Evolutionary conservation across 768 basidiomycete species (phyloP), one percentile per base, ranked within the genome.

Genomic region (Termitomyces sp.): DNA sequence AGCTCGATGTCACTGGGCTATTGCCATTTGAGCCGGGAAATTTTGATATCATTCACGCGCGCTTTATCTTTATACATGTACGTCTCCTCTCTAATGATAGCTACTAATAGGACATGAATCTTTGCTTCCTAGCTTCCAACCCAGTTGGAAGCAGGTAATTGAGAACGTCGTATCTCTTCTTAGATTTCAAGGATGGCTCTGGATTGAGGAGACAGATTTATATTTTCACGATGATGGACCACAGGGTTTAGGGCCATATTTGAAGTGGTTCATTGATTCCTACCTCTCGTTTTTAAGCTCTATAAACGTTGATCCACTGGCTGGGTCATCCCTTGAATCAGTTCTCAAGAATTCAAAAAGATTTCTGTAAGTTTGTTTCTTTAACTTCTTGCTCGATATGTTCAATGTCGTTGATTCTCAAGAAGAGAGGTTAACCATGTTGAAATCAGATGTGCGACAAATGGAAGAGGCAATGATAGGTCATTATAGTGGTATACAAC

Each of bases 341-440:
- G 18, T 42, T 9, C 42, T 59, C 29, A 31, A 20, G 31, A n/a
- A 47, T 2, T 20, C 26, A 22, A 20, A 18, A n/a, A 43, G 16
- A 24, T 56, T 59, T n/a, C 39, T 37, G 59, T 59, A 20, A 42
- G 59, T 51, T n/a, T n/a, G n/a, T n/a, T n/a, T 42, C 26, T 36
- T 31, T 3, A 2, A 18, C 20, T 32, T 12, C n/a, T n/a, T n/a
- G 34, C 24, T 5, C 6, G 12, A 20, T 18, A 36, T n/a, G 14
- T 26, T 6, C 20, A n/a, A 20, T n/a, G 4, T 46, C 3, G n/a
- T 27, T 51, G 10, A 51, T 37, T 18, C 26, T 13, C 24, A 26
- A 26, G 10, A 31, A 59, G 59, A 6, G 34, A 50, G 22, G 47
- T 55, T 5, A 44, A 55, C n/a, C 32, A 14, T n/a, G 14, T 37